Percentiles rank a stretch among this genome's conserved stretches.
Evolutionary conservation across 164 flowering plant species (phyloP).

Genomic region (Umbellularia californica): DNA sequence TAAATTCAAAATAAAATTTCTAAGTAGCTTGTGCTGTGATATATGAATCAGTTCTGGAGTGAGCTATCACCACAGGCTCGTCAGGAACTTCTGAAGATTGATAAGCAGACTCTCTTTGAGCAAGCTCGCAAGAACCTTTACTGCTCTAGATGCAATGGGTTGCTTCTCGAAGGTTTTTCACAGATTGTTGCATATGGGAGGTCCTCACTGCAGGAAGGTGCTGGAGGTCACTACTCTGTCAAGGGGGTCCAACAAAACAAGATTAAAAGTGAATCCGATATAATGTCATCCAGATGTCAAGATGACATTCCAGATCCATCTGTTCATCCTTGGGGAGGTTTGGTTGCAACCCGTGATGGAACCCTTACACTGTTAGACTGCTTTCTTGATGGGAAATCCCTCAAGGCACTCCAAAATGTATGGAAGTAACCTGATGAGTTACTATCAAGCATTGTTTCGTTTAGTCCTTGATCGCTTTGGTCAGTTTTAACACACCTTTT

Average conservation of each 20-base stretch:
- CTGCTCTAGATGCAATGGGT: conserved; percentile 96
- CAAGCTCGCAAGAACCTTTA: conserved; percentile 95
- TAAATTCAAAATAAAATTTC: neutral
- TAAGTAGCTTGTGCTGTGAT: neutral
- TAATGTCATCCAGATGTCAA: conserved; percentile 23
- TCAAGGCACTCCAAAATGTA: conserved; percentile 85
- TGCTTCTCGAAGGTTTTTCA: conserved; percentile 84
- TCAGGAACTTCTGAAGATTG: conserved; percentile 71
- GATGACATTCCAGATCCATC: conserved; percentile 87
- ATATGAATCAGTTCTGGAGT: conserved; percentile 71
- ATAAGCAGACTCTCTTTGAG: conserved; percentile 88
- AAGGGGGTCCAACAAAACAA: conserved; percentile 32
- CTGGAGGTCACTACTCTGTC: conserved; percentile 26
- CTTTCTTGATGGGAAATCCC: conserved; percentile 68
- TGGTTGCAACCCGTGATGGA: conserved; percentile 84
- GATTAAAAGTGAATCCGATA: conserved; percentile 23
- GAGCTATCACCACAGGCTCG: conserved; percentile 72
- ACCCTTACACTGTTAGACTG: conserved; percentile 79
- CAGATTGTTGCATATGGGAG: conserved; percentile 92
- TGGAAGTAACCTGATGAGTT: conserved; percentile 8
- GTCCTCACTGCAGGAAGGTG: conserved; percentile 69
- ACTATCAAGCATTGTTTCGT: neutral
- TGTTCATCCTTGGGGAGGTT: conserved; percentile 96
- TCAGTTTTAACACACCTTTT: conserved; percentile 3
- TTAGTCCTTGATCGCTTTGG: neutral